Conservation (phyloP, 2,329 filamentous ascomycete species). For the Colletotrichum cuscutae region DNA sequence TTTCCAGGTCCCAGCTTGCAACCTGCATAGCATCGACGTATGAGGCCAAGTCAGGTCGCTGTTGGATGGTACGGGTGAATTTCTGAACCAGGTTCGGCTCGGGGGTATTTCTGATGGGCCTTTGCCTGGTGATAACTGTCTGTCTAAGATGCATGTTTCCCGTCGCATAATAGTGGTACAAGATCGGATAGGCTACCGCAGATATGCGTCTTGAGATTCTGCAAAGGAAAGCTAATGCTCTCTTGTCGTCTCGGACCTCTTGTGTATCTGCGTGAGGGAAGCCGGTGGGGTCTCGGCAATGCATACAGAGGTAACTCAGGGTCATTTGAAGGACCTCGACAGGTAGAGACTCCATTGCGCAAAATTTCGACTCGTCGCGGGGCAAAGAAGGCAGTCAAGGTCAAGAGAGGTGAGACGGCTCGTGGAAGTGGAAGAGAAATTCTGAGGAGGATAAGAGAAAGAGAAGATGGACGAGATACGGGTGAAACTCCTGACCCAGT, state of each 20-base stretch:
- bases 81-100: not conserved
- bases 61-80: not conserved
- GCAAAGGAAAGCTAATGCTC: slow-evolving; percentile 1
- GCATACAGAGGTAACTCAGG: not conserved
- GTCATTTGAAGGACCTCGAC: not conserved
- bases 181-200: not conserved
- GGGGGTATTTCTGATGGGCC: too few species aligned
- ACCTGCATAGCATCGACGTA: not conserved
- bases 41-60: not conserved
- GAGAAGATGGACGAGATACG: not conserved
- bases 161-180: not conserved
- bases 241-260: not conserved
- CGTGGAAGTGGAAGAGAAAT: not conserved
- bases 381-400: not conserved
- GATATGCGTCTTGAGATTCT: not conserved
- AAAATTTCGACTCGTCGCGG: not conserved
- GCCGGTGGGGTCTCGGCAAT: not conserved
- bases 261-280: not conserved
- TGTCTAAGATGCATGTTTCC: not conserved
- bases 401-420: not conserved
- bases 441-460: not conserved
- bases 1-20: not conserved
- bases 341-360: not conserved
- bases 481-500: not conserved
- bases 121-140: not conserved